A percentile compares a stretch with the other conserved stretches of the same genome.
Evolutionary conservation across 768 basidiomycete species (phyloP).

Genomic region (Kwoniella sp.): DNA sequence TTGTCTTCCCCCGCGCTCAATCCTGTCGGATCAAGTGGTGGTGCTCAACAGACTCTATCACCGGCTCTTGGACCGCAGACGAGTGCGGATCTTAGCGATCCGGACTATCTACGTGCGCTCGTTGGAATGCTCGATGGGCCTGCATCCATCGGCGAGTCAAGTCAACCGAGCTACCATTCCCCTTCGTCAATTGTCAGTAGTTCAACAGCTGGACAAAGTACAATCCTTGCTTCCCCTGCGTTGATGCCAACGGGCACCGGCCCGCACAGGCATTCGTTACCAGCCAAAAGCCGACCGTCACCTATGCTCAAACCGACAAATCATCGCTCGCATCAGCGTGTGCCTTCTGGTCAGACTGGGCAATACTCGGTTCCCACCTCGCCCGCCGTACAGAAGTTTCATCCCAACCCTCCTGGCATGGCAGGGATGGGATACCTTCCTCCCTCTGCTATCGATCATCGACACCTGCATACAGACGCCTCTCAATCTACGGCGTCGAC

Average conservation of each 20-base stretch:
- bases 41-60: slow-evolving; percentile 50
- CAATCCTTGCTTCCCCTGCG: slow-evolving; percentile 19
- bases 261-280: slow-evolving; percentile 40
- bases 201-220: slow-evolving; percentile 14
- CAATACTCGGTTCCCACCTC: slow-evolving; percentile 33
- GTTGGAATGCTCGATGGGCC: slow-evolving; percentile 39
- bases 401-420: slow-evolving; percentile 15
- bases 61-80: slow-evolving; percentile 50
- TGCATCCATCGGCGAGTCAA: slow-evolving; percentile 7
- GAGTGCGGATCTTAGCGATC: slow-evolving; percentile 35
- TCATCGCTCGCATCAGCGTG: slow-evolving; percentile 32
- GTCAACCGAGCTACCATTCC: slow-evolving; percentile 15
- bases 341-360: slow-evolving; percentile 21
- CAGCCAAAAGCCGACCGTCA: slow-evolving; percentile 46
- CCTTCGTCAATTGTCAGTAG: slow-evolving; percentile 20
- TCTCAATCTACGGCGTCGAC: slow-evolving; percentile 52
- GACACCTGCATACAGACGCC: slow-evolving; percentile 1
- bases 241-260: slow-evolving; percentile 23
- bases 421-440: slow-evolving; percentile 34
- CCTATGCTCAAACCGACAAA: slow-evolving; percentile 55
- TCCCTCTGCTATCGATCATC: slow-evolving; percentile 37
- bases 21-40: slow-evolving; percentile 48
- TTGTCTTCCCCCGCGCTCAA: slow-evolving; percentile 45
- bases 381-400: slow-evolving; percentile 30
- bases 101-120: slow-evolving; percentile 40